phyloP scores from a whole-genome alignment of 768 basidiomycete genomes.

The Phaeotremella skinneri region DNA sequence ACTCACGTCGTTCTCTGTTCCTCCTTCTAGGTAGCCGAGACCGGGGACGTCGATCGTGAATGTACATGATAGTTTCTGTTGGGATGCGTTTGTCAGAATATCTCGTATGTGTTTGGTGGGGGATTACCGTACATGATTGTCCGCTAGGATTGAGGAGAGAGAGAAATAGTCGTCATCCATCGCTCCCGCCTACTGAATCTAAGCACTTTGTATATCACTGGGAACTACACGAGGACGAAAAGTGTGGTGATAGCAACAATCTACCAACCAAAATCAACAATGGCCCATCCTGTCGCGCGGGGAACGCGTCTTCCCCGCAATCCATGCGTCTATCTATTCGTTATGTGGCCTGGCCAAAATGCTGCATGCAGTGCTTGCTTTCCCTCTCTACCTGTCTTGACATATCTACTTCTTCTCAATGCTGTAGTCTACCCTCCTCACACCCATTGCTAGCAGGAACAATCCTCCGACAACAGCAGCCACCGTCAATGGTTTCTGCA shows the following conservation, averaged over 20 bases:
- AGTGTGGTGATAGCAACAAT: too few relatives aligned
- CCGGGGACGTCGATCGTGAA: slow-evolving; percentile 80
- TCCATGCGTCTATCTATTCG: background rate
- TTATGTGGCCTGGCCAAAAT: background rate
- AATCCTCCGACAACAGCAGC: slow-evolving; percentile 56
- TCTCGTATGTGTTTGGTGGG: too few relatives aligned
- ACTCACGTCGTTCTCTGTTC: slow-evolving; percentile 75
- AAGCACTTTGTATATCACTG: too few relatives aligned
- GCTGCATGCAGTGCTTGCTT: background rate
- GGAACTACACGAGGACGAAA: too few relatives aligned
- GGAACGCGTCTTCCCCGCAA: background rate
- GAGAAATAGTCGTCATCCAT: slow-evolving; percentile 95
- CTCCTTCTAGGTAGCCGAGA: slow-evolving; percentile 86
- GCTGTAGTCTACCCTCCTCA: slow-evolving; percentile 60
- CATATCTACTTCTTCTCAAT: slow-evolving; percentile 49
- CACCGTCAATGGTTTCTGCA: slow-evolving; percentile 82
- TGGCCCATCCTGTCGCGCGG: background rate
- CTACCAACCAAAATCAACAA: background rate
- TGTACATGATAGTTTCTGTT: slow-evolving; percentile 86
- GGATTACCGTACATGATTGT: slow-evolving; percentile 69
- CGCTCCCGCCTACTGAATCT: background rate
- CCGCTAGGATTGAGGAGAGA: slow-evolving; percentile 82
- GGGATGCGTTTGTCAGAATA: background rate
- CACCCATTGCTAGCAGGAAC: slow-evolving; percentile 43
- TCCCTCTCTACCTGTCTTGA: too few relatives aligned